Evolutionary conservation across 192 early-diverging fungal genomes (phyloP).

Genomic region (Backusella westeae): DNA sequence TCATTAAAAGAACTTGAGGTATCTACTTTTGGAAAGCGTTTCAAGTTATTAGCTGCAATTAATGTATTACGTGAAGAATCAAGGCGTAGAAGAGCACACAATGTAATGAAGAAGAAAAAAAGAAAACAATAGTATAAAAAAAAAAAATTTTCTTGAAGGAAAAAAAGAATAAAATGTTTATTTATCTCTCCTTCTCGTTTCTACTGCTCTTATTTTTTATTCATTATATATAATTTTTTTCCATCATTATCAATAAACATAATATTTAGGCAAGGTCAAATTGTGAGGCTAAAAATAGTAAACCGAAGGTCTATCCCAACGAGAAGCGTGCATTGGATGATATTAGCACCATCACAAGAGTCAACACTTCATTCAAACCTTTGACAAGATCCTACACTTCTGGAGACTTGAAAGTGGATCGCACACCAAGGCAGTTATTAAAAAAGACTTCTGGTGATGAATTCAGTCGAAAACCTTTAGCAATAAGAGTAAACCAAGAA

Average conservation of each 20-base stretch:
- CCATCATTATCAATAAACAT: not conserved
- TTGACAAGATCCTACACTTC: not conserved
- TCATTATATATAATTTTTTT: not conserved
- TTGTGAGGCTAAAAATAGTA: not conserved
- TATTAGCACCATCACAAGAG: not conserved
- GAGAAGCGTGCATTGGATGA: not conserved
- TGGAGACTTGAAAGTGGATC: not conserved
- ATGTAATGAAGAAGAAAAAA: slow-evolving; percentile 5
- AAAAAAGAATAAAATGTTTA: slow-evolving; percentile 4
- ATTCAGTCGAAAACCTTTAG: not conserved
- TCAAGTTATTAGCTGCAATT: slow-evolving; percentile 63
- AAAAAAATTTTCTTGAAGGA: not conserved
- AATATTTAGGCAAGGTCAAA: not conserved
- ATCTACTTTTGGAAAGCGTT: slow-evolving; percentile 57
- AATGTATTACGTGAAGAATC: slow-evolving; percentile 37
- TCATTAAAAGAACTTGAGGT: slow-evolving; percentile 65
- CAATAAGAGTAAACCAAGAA: not conserved
- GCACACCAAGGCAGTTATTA: not conserved
- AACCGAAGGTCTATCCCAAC: not conserved
- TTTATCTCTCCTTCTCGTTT: not conserved
- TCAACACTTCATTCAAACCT: not conserved
- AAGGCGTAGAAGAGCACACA: not conserved
- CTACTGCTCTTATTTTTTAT: not conserved
- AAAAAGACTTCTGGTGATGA: not conserved
- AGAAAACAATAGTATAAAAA: not conserved